These are phyloP conservation scores for Diaporthe amygdali DNA, from an alignment of 2,329 filamentous ascomycete species.

Conservation along the genomic window DNA sequence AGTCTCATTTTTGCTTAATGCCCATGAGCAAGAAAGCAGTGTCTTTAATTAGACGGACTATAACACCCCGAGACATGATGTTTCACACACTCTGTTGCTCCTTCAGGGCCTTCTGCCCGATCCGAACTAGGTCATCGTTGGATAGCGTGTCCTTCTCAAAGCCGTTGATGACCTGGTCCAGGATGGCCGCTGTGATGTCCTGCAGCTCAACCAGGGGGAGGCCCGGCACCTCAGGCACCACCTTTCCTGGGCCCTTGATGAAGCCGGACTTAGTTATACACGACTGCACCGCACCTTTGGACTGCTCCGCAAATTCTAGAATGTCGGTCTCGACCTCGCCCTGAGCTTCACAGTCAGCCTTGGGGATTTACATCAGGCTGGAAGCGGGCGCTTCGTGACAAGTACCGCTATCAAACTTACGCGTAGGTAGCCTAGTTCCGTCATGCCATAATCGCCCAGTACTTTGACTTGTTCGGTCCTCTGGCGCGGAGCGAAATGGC, in stretches of 20 bases:
- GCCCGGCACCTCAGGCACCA: background rate
- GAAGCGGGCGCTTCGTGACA: background rate
- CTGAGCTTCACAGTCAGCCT: conserved; percentile 33
- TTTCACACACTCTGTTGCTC: background rate
- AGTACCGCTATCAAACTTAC: background rate
- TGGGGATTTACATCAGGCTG: background rate
- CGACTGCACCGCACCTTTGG: conserved; percentile 41
- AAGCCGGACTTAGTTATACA: conserved; percentile 48
- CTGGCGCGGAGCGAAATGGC: conserved; percentile 17
- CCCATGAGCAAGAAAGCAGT: background rate
- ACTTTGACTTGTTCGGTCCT: conserved; percentile 12
- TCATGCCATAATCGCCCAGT: conserved; percentile 10
- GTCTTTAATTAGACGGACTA: background rate
- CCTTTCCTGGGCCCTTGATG: conserved; percentile 39
- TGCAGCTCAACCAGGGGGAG: conserved; percentile 10
- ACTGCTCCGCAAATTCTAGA: conserved; percentile 45
- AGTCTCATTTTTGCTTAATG: background rate
- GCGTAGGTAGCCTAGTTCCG: conserved; percentile 12
- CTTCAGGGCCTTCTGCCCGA: conserved; percentile 33
- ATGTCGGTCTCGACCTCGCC: conserved; percentile 51
- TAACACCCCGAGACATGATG: background rate
- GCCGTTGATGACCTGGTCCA: conserved; percentile 50
- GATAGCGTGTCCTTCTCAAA: conserved; percentile 52
- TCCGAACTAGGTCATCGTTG: conserved; percentile 47
- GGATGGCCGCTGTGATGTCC: conserved; percentile 43